phyloP scores from a whole-genome alignment of 148 eudicot species.

The Nepenthes gracilis region DNA sequence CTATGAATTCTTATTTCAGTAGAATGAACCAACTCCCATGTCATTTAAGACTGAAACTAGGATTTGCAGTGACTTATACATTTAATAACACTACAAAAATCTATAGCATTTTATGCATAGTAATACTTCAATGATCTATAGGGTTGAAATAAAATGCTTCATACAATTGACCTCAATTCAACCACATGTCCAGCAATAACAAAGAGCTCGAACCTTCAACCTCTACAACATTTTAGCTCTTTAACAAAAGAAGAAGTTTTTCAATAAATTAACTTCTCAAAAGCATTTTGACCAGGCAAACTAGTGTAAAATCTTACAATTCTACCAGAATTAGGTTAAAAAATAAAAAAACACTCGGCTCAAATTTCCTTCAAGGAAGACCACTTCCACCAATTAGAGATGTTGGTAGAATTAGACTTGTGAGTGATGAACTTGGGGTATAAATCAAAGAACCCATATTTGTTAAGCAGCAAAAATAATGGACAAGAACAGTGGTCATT shows the following conservation, averaged over 20 bases:
- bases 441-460: slow-evolving; percentile 41
- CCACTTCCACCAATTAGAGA: slow-evolving; percentile 49
- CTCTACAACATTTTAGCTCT: slow-evolving; percentile 62
- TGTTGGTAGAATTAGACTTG: slow-evolving; percentile 68
- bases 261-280: slow-evolving; percentile 31
- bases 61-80: not conserved
- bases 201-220: slow-evolving; percentile 62
- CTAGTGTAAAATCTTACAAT: slow-evolving; percentile 35
- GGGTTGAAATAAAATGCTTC: not conserved
- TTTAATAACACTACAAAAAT: not conserved
- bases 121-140: not conserved
- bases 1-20: slow-evolving; percentile 77
- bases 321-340: slow-evolving; percentile 20
- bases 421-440: slow-evolving; percentile 41
- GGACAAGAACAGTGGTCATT: slow-evolving; percentile 17
- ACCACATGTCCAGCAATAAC: slow-evolving; percentile 65
- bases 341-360: slow-evolving; percentile 27
- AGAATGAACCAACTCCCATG: slow-evolving; percentile 96
- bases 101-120: not conserved
- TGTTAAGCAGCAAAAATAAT: slow-evolving; percentile 38
- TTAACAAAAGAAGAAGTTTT: slow-evolving; percentile 68
- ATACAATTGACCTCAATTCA: slow-evolving; percentile 60
- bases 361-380: slow-evolving; percentile 45
- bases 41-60: slow-evolving; percentile 65
- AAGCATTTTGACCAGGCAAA: slow-evolving; percentile 60